Percentiles rank a stretch among this genome's conserved stretches.
phyloP scores from a whole-genome alignment of 2,329 filamentous ascomycete genomes.

The Sarocladium kiliense region DNA sequence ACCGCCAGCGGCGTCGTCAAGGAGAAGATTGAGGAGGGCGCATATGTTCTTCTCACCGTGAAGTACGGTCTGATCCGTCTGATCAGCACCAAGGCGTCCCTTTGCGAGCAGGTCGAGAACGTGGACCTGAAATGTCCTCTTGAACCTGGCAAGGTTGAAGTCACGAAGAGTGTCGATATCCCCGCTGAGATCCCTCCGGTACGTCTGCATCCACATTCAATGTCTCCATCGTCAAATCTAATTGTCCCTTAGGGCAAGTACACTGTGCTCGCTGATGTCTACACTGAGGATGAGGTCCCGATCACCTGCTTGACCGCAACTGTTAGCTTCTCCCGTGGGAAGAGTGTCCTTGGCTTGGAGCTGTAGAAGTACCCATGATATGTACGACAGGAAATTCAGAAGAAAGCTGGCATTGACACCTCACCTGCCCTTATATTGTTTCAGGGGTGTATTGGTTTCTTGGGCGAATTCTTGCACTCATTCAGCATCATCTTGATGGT shows the following conservation, averaged over 20 bases:
- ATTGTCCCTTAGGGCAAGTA: slow-evolving; percentile 69
- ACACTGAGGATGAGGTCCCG: slow-evolving; percentile 63
- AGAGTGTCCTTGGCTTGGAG: slow-evolving; percentile 34
- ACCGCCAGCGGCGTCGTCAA: slow-evolving; percentile 71
- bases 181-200: slow-evolving; percentile 86
- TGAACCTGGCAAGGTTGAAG: slow-evolving; percentile 65
- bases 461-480: slow-evolving; percentile 4
- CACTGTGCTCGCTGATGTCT: slow-evolving; percentile 81
- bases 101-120: slow-evolving; percentile 85
- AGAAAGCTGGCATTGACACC: not conserved
- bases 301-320: slow-evolving; percentile 84
- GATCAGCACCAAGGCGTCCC: slow-evolving; percentile 72
- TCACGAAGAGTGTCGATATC: slow-evolving; percentile 79
- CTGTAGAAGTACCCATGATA: slow-evolving; percentile 23
- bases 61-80: slow-evolving; percentile 93
- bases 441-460: not conserved
- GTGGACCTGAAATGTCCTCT: slow-evolving; percentile 88
- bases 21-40: slow-evolving; percentile 68
- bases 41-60: slow-evolving; percentile 77
- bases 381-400: not conserved
- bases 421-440: not conserved
- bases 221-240: slow-evolving; percentile 12
- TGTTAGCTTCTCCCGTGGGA: slow-evolving; percentile 51
- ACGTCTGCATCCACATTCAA: slow-evolving; percentile 33
- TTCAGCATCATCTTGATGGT: slow-evolving; percentile 1